phyloP scores from a whole-genome alignment of 2,329 filamentous ascomycete genomes.

The Cladosporium halotolerans region DNA sequence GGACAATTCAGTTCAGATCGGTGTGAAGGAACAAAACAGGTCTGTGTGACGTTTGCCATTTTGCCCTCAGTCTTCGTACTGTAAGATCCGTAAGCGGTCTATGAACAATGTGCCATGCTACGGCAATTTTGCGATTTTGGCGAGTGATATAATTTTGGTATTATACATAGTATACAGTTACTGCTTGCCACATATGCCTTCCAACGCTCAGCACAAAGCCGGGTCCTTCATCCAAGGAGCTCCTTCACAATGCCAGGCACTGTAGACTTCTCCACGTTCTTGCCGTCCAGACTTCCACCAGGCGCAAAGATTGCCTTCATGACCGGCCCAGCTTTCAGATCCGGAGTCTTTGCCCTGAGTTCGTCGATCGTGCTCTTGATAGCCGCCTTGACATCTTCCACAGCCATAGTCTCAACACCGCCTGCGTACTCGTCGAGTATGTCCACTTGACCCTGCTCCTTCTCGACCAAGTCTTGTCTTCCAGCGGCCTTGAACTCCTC shows the following conservation, averaged over 20 bases:
- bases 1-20: no score
- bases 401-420: slow-evolving; percentile 51
- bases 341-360: slow-evolving; percentile 44
- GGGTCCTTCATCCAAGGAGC: slow-evolving; percentile 15
- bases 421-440: slow-evolving; percentile 62
- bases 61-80: no score
- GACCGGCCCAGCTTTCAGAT: slow-evolving; percentile 52
- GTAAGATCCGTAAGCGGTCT: no score
- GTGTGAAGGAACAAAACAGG: no score
- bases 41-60: no score
- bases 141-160: no score
- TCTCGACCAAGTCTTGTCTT: slow-evolving; percentile 62
- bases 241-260: slow-evolving; percentile 56
- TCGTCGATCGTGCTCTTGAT: slow-evolving; percentile 49
- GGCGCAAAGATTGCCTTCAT: slow-evolving; percentile 54
- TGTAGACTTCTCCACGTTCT: slow-evolving; percentile 57
- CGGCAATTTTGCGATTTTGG: no score
- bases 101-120: no score
- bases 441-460: slow-evolving; percentile 60
- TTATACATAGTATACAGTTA: no score
- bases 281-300: slow-evolving; percentile 53
- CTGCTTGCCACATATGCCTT: no score
- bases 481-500: slow-evolving; percentile 59
- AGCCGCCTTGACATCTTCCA: slow-evolving; percentile 52
- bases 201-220: no score